Evolutionary conservation across 1,284 basidiomycete genomes (phyloP).

Genomic region (Agroathelia rolfsii): DNA sequence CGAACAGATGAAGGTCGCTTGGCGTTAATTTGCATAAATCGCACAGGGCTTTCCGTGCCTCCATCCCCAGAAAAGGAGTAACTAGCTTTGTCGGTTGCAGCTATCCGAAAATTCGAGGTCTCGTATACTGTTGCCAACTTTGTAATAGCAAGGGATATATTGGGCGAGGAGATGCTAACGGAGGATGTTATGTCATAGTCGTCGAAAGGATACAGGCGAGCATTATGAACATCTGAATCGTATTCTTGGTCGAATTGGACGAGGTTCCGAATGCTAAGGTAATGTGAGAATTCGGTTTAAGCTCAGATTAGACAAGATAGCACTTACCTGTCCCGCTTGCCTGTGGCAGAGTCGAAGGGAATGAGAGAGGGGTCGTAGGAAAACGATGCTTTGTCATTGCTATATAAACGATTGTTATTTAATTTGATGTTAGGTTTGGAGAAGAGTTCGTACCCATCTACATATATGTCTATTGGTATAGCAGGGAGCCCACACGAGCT

Average conservation of each 20-base stretch:
- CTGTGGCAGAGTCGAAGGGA: slow-evolving; percentile 29
- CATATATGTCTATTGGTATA: slow-evolving; percentile 32
- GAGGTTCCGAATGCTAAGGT: slow-evolving; percentile 43
- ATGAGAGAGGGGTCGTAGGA: slow-evolving; percentile 37
- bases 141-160: slow-evolving; percentile 32
- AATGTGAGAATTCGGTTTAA: not conserved
- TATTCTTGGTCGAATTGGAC: slow-evolving; percentile 50
- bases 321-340: slow-evolving; percentile 31
- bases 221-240: slow-evolving; percentile 45
- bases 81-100: slow-evolving; percentile 31
- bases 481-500: slow-evolving; percentile 39
- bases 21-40: slow-evolving; percentile 36
- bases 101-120: slow-evolving; percentile 38
- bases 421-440: slow-evolving; percentile 2
- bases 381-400: slow-evolving; percentile 25
- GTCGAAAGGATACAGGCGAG: slow-evolving; percentile 49
- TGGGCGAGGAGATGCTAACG: slow-evolving; percentile 25
- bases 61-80: slow-evolving; percentile 19
- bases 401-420: slow-evolving; percentile 11
- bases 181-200: slow-evolving; percentile 41
- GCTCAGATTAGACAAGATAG: not conserved
- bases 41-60: slow-evolving; percentile 22
- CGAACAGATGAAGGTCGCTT: slow-evolving; percentile 34
- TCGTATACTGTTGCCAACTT: slow-evolving; percentile 33
- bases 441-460: slow-evolving; percentile 35